Evolutionary conservation across 2,329 filamentous ascomycete genomes (phyloP), one percentile per base, ranked within the genome.

Genomic region (Epichloe bromicola): DNA sequence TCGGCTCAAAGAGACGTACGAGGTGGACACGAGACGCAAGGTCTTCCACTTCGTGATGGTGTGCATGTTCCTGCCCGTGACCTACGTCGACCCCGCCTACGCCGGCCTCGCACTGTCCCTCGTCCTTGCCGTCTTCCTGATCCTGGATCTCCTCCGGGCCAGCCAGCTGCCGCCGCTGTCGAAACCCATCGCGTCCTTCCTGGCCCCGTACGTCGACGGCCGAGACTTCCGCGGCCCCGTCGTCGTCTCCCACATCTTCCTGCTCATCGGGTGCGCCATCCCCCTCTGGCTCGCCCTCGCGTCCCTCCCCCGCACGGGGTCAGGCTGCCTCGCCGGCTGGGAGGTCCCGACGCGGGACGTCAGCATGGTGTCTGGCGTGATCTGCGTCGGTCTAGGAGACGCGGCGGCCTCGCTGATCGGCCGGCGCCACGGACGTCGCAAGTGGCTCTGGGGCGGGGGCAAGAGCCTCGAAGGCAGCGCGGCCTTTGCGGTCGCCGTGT

Each of bases 11-110:
- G 73, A 81, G 3, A 73, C 87, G 47, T 90, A 86, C 57, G 90
- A 96, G 67, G 91, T 98, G 45, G 93, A 98, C 68, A 98, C 93
- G 1, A 80, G 93, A 47, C 82, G 93, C 48, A 98, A 98, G 67
- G 87, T 97, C 23, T 98, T 98, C 65, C 93, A 98, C 66, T 94
- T 94, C 58, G 95, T 91, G 77, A 97, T 97, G 86, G 91, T 97
- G 7, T 82, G 82, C 51, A 96, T 98, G 88, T 83, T 98, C 51
- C 75, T 97, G 2, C 90, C 93, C 0, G 82, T 87, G 1, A 86
- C 85, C 2, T 96, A 82, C 63, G 71, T 97, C 56, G 93, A 98
- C 65, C 91, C 93, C 1, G 75, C 83, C 40, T 97, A 88, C 65
- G 82, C 83, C 47, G 80, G 86, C 1, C 73, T 98, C 12, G 88